phyloP scores from a whole-genome alignment of 129 eudicot genomes.

The Arctium lappa region DNA sequence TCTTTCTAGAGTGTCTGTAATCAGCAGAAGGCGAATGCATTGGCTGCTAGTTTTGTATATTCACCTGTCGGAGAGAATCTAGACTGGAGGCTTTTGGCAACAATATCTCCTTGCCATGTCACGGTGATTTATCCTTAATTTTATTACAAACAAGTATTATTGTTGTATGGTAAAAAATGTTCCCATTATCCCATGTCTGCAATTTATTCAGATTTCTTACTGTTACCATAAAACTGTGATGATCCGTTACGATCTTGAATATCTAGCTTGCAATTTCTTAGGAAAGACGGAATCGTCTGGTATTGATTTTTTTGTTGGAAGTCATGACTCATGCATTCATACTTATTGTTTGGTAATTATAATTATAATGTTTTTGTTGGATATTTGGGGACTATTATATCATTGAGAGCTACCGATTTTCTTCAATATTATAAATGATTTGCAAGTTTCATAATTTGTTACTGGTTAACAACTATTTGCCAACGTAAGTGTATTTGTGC shows the following conservation, averaged over 20 bases:
- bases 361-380: neutral
- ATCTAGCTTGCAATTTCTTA: neutral
- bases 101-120: conserved; percentile 97
- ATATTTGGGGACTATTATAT: neutral
- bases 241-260: neutral
- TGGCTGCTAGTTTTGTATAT: conserved; percentile 83
- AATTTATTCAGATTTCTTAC: neutral
- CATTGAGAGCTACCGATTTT: neutral
- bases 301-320: neutral
- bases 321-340: neutral
- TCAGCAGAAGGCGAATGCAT: conserved; percentile 85
- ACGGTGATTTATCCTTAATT: conserved; percentile 50
- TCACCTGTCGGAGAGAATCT: conserved; percentile 78
- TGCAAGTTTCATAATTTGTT: neutral
- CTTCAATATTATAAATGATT: neutral
- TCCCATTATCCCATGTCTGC: neutral
- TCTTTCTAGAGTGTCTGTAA: conserved; percentile 74
- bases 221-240: neutral
- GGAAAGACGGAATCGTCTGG: neutral
- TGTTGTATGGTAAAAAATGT: neutral
- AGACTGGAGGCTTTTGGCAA: conserved; percentile 95
- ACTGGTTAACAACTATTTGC: neutral
- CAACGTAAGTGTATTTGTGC: neutral
- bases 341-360: neutral
- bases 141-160: neutral